These are phyloP conservation scores for Eragrostis tef DNA, from an alignment of 202 grass and related monocot genomes.

Conservation along the genomic window DNA sequence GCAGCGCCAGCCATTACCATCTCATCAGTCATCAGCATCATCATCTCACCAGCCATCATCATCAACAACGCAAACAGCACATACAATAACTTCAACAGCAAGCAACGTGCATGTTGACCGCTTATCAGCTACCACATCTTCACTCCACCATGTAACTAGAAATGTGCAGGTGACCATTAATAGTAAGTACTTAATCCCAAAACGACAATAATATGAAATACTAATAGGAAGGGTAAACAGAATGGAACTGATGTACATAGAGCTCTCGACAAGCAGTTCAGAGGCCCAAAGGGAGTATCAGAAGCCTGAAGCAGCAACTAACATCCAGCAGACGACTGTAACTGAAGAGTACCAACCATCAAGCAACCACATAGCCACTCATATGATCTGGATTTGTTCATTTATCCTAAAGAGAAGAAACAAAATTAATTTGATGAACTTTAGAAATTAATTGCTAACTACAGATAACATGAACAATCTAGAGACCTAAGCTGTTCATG, in stretches of 20 bases:
- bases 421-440: not conserved
- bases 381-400: slow-evolving; percentile 28
- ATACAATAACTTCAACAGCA: slow-evolving; percentile 60
- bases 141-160: slow-evolving; percentile 69
- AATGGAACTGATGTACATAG: slow-evolving; percentile 49
- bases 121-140: slow-evolving; percentile 62
- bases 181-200: slow-evolving; percentile 51
- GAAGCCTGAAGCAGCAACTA: slow-evolving; percentile 44
- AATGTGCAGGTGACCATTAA: slow-evolving; percentile 58
- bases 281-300: slow-evolving; percentile 39
- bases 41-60: slow-evolving; percentile 40
- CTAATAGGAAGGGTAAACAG: slow-evolving; percentile 44
- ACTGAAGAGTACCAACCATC: slow-evolving; percentile 2
- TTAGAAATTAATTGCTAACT: not conserved
- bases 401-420: slow-evolving; percentile 34
- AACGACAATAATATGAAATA: slow-evolving; percentile 36
- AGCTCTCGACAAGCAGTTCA: slow-evolving; percentile 47
- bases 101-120: slow-evolving; percentile 49
- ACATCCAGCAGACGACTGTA: slow-evolving; percentile 27
- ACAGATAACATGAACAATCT: slow-evolving; percentile 18
- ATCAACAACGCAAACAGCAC: slow-evolving; percentile 56
- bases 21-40: slow-evolving; percentile 45
- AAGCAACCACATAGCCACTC: slow-evolving; percentile 20
- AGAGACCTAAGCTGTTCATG: slow-evolving; percentile 38
- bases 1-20: slow-evolving; percentile 42